phyloP scores from a whole-genome alignment of 352 stramenopile species.

The Pythium rishiriense region DNA sequence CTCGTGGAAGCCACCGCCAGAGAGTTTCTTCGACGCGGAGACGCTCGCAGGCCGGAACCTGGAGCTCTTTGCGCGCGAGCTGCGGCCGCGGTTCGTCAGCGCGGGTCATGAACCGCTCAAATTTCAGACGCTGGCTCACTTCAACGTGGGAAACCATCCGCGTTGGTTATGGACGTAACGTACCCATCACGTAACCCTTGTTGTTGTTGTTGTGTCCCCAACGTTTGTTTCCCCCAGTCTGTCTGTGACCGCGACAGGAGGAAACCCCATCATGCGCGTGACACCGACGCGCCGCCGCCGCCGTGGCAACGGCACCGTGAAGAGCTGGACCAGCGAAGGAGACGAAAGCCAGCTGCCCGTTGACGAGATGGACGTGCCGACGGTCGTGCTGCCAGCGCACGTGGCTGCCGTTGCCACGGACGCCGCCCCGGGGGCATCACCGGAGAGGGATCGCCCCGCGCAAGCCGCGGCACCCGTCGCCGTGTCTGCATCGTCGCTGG shows the following conservation, averaged over 20 bases:
- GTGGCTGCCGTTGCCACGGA: neutral
- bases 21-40: constrained; percentile 47
- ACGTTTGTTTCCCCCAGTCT: too few species aligned
- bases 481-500: neutral
- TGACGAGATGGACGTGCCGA: neutral
- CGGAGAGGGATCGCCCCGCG: constrained; percentile 1
- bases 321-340: constrained; percentile 17
- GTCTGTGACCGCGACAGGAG: neutral
- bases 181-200: neutral
- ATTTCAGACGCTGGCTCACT: constrained; percentile 21
- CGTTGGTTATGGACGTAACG: neutral
- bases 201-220: neutral
- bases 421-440: neutral
- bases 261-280: constrained; percentile 3
- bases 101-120: constrained; percentile 61
- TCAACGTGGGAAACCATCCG: constrained; percentile 7
- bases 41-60: constrained; percentile 26
- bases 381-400: constrained; percentile 8
- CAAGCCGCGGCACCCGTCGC: neutral
- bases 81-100: constrained; percentile 60
- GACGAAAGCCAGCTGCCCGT: neutral
- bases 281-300: constrained; percentile 26
- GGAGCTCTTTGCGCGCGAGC: constrained; percentile 71
- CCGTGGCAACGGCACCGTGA: constrained; percentile 11
- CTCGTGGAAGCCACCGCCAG: constrained; percentile 75